Conservation (phyloP, 148 eudicot species). For the Drosera capensis region DNA sequence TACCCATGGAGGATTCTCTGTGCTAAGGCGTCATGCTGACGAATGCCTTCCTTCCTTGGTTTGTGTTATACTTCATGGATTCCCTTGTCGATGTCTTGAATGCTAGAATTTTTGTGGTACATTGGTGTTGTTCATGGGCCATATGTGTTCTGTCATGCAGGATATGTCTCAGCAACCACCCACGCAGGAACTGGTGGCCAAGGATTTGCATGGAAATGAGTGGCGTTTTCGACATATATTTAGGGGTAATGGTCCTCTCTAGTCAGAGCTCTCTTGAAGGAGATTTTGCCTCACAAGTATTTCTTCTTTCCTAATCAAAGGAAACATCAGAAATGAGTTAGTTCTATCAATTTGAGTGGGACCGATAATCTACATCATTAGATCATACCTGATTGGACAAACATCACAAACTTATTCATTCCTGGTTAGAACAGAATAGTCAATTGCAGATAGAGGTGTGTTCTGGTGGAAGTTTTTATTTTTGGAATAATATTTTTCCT, state of each 20-base stretch:
- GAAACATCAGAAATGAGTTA: neutral
- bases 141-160: slow-evolving; percentile 16
- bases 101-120: no score
- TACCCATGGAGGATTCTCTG: slow-evolving; percentile 89
- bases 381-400: no score
- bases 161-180: slow-evolving; percentile 75
- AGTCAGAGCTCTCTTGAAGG: neutral
- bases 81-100: no score
- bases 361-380: no score
- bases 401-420: no score
- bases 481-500: no score
- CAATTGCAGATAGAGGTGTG: no score
- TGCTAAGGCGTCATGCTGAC: slow-evolving; percentile 86
- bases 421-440: no score
- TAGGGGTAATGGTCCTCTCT: slow-evolving; percentile 32
- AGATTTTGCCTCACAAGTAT: neutral
- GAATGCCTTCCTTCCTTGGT: slow-evolving; percentile 91
- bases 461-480: no score
- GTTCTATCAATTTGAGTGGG: no score
- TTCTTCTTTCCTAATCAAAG: neutral
- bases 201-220: slow-evolving; percentile 84
- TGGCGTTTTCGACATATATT: slow-evolving; percentile 89
- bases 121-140: no score
- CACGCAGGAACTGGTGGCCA: slow-evolving; percentile 75
- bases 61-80: no score